Conservation (phyloP, 345 rosid genomes). For the Eucalyptus victrix region DNA sequence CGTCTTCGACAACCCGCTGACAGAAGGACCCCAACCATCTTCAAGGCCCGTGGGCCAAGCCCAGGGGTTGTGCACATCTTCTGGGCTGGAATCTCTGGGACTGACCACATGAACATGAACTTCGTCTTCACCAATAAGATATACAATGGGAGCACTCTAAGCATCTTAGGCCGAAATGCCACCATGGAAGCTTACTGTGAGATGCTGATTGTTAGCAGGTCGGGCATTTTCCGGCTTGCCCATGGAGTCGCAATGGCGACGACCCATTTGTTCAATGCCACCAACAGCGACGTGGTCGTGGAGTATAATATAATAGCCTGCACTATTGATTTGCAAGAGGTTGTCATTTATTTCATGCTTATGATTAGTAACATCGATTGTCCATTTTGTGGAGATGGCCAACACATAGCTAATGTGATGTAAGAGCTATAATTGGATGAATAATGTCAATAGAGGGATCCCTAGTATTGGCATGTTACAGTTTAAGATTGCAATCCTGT, state of each 20-base stretch:
- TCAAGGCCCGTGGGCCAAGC: slow-evolving; percentile 62
- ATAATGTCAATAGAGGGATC: not conserved
- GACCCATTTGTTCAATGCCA: slow-evolving; percentile 22
- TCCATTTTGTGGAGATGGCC: not conserved
- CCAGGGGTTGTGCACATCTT: slow-evolving; percentile 47
- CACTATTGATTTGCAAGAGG: slow-evolving; percentile 7
- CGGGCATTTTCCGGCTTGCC: slow-evolving; percentile 47
- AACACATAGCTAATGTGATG: not conserved
- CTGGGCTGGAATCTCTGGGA: slow-evolving; percentile 25
- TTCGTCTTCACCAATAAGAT: slow-evolving; percentile 38
- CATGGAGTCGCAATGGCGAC: slow-evolving; percentile 45
- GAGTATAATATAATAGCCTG: slow-evolving; percentile 52
- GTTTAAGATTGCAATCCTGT: not conserved
- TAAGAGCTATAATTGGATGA: not conserved
- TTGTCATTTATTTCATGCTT: not conserved
- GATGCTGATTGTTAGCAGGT: slow-evolving; percentile 58
- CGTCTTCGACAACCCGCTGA: slow-evolving; percentile 50
- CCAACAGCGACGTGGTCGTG: slow-evolving; percentile 39
- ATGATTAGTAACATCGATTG: not conserved
- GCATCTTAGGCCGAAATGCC: slow-evolving; percentile 33
- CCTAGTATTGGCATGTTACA: not conserved
- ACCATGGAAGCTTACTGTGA: slow-evolving; percentile 24
- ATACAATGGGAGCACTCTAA: slow-evolving; percentile 53
- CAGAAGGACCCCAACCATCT: slow-evolving; percentile 34
- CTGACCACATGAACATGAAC: slow-evolving; percentile 41